phyloP scores from a whole-genome alignment of 306 rosid species.

The Aeschynomene evenia region DNA sequence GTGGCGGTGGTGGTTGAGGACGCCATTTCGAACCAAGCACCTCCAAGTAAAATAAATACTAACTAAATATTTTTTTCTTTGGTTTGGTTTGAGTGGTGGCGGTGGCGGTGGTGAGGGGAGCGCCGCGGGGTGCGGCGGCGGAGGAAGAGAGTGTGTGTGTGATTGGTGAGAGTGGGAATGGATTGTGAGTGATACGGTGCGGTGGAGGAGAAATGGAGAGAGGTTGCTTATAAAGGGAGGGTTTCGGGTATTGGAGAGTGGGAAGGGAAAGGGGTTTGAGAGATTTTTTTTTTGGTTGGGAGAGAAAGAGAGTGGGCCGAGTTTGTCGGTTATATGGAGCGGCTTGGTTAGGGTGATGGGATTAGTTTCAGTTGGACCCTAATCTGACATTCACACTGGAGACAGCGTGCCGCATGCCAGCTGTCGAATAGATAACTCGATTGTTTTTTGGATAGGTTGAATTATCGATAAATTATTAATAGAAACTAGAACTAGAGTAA shows the following conservation, averaged over 20 bases:
- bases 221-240: not conserved
- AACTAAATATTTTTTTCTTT: not conserved
- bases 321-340: not conserved
- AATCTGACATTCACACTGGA: not conserved
- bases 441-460: no score
- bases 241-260: not conserved
- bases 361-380: not conserved
- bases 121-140: slow-evolving; percentile 29
- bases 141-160: not conserved
- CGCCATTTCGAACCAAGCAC: slow-evolving; percentile 49
- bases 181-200: not conserved
- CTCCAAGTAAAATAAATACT: not conserved
- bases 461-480: no score
- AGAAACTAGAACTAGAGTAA: no score
- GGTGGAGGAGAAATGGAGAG: not conserved
- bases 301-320: not conserved
- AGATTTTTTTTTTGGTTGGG: not conserved
- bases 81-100: slow-evolving; percentile 17
- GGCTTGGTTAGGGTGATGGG: not conserved
- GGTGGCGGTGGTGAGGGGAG: slow-evolving; percentile 2
- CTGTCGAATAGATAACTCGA: not conserved
- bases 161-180: not conserved
- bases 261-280: not conserved
- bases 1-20: slow-evolving; percentile 48
- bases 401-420: not conserved